Conservation (phyloP, 768 basidiomycete genomes). For the Trametes cinnabarina region DNA sequence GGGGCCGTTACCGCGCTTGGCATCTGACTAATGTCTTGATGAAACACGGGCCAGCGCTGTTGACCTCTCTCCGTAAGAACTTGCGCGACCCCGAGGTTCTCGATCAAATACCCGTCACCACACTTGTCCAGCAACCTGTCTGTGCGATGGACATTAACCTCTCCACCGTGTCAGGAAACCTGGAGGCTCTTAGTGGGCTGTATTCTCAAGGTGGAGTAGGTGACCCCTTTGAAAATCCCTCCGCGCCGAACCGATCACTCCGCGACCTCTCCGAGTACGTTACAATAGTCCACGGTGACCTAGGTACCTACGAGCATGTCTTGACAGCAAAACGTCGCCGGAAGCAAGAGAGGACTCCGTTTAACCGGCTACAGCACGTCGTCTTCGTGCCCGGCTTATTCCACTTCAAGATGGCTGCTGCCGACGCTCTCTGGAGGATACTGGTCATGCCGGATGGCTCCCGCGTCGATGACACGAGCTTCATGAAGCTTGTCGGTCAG, state of each 20-base stretch:
- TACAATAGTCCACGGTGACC: constrained; percentile 23
- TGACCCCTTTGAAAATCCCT: neutral
- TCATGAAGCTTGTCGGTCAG: constrained; percentile 15
- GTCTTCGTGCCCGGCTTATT: constrained; percentile 37
- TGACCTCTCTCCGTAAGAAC: neutral
- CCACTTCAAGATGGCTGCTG: constrained; percentile 34
- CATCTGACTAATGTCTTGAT: constrained; percentile 29
- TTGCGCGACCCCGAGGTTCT: constrained; percentile 18
- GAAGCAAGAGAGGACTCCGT: constrained; percentile 29
- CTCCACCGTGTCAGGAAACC: constrained; percentile 22
- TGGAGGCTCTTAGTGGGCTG: constrained; percentile 25
- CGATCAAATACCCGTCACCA: constrained; percentile 21
- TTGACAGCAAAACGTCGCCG: constrained; percentile 12
- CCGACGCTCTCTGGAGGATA: constrained; percentile 19
- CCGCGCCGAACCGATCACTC: too few species aligned
- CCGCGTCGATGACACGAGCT: constrained; percentile 13
- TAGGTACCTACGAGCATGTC: constrained; percentile 19
- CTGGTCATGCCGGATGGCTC: neutral
- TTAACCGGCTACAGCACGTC: constrained; percentile 31
- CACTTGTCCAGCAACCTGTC: constrained; percentile 17
- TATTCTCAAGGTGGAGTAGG: constrained; percentile 17
- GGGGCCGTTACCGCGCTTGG: constrained; percentile 21
- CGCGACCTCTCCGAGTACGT: constrained; percentile 13
- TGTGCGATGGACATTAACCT: constrained; percentile 24
- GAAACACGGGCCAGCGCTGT: constrained; percentile 24